Conservation (phyloP, 208 protist genomes). For the Acanthamoeba castellanii region DNA sequence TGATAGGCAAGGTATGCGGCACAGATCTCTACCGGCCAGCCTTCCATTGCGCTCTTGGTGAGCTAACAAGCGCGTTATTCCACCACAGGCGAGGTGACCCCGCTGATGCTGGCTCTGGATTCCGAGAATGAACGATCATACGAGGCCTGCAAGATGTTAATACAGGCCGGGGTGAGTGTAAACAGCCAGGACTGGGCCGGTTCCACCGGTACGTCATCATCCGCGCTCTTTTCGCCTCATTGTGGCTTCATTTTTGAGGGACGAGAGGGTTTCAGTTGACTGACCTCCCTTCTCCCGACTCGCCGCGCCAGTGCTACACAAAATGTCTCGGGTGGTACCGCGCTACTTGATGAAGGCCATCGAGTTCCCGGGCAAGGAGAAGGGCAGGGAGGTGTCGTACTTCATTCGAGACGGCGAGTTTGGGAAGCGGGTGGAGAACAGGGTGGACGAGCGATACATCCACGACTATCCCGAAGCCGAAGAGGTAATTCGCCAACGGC, state of each 20-base stretch:
- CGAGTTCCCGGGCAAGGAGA: conserved; percentile 36
- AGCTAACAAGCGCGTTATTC: not conserved
- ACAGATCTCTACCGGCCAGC: too few relatives aligned
- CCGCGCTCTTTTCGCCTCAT: not conserved
- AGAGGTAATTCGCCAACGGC: not conserved
- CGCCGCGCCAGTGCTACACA: conserved; percentile 1
- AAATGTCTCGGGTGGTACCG: conserved; percentile 30
- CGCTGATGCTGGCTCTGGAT: conserved; percentile 35
- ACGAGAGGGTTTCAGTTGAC: not conserved
- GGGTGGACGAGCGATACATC: conserved; percentile 34
- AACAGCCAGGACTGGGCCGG: conserved; percentile 43
- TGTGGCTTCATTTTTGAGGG: too few relatives aligned
- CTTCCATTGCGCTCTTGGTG: not conserved
- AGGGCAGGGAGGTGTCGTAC: conserved; percentile 2
- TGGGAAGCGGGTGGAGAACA: conserved; percentile 29
- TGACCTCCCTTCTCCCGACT: not conserved
- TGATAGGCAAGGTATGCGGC: not conserved
- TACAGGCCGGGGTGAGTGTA: conserved; percentile 9
- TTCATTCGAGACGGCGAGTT: conserved; percentile 56
- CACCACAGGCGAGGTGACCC: conserved; percentile 7
- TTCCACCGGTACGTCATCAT: not conserved
- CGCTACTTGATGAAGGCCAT: conserved; percentile 16
- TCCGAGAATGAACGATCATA: conserved; percentile 23
- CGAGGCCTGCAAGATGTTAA: conserved; percentile 31
- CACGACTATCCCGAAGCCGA: conserved; percentile 40